Base-by-base conservation (phyloP, 177 flowering plant genomes). In the Vitis hybrid region DNA sequence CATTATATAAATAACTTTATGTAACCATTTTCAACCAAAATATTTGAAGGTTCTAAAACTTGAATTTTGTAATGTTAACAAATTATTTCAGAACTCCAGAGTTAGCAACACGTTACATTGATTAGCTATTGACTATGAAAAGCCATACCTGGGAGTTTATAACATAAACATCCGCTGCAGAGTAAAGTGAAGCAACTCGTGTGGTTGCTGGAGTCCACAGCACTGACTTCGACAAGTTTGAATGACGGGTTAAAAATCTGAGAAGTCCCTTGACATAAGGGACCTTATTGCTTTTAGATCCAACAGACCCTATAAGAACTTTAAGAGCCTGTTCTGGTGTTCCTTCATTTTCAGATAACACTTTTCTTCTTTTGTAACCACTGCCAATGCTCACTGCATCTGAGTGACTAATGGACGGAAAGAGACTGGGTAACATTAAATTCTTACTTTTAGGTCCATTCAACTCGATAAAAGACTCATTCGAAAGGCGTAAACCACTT, bases 191-290 rank as follows among this genome's bases (percentile, higher is more conserved):
- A 21, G 98, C 97, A 66, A 96, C 97, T 68, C 84, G 93, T 48
- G 98, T 93, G 10, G 97, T 93, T 70, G 97, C 87, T 66, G 97
- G 95, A 71, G 97, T 91, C 99, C 99, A 96, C 12, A 96, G 76
- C 51, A 93, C 88, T 18, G 82, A 76, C 68, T 84, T 83, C 52
- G 95, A 90, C 77, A 93, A 70, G 69, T 86, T 86, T 58, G 88
- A 64, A 75, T 91, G 90, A 62, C 73, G 80, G 58, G 91, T 82
- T 70, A 92, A 56, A 76, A 83, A 89, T 21, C 74, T 70, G 50
- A 94, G 83, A 65, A 94, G 81, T 68, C 75, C 88, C 75, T 91
- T 94, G 32, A 96, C 91, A 74, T 93, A 96, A 51, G 79, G 78
- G 65, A 91, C 84, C 81, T 94, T 91, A 71, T 94, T 96, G 81